Base-by-base conservation (phyloP, 2,329 filamentous ascomycete genomes). In the Penicillium paneum region DNA sequence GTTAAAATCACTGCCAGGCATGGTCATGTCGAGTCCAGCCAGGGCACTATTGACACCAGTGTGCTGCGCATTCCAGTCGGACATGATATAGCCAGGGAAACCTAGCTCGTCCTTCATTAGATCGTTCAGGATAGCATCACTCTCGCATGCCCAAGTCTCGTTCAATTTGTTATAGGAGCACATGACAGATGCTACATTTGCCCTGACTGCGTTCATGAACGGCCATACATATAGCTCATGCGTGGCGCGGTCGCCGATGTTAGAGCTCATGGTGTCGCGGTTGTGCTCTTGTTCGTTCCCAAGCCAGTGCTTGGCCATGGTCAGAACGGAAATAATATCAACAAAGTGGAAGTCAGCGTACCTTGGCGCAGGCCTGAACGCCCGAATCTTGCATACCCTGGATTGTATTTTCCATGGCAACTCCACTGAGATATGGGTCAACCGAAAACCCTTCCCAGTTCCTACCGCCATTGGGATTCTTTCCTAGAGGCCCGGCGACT, bases 11-110 rank as follows among this genome's bases (percentile, higher is more conserved):
- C 59, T 52, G 15, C 90, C 90, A 1, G 89, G 89, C 90, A 94
- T 94, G n/a, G 82, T 81, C 89, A 94, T 91, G 71, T 95, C 91
- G 24, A 94, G 77, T 36, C 90, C 90, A 21, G 89, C 88, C 35
- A 84, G 77, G 3, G 89, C 86, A 34, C 81, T 83, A 26, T 83
- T 77, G 5, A 82, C 85, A 59, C 87, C 88, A 3, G 83, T 78
- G 64, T 92, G 88, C 64, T 91, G 87, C 5, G 88, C 90, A 61
- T 82, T 78, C 88, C 89, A 94, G 70, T 95, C 90, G n/a, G 81
- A 84, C 82, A 90, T 85, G 54, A 93, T 81, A 64, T 90, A 90
- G 0, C 89, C 89, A 62, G 91, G 88, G 75, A 93, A 93, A 39
- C 88, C 89, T 0, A 93, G 79, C 72, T 94, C 89, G 28, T 82